Evolutionary conservation across 129 eudicot genomes (phyloP).

Genomic region (Flaveria robusta): DNA sequence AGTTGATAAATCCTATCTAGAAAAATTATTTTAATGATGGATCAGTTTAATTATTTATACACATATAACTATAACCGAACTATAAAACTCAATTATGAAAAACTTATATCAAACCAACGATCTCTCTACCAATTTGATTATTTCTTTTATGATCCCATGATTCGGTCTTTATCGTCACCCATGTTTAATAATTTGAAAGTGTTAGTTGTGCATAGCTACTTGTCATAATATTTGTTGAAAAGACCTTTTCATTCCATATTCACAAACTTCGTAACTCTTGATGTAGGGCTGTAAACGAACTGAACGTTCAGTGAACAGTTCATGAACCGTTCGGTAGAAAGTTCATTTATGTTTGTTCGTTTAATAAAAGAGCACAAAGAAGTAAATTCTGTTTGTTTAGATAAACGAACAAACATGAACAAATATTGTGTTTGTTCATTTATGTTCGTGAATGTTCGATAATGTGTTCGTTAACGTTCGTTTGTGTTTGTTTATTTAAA

Average conservation of each 20-base stretch:
- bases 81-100: not conserved
- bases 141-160: not conserved
- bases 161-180: not conserved
- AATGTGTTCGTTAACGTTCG: no score
- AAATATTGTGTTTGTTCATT: no score
- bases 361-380: no score
- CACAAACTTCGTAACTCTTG: not conserved
- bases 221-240: not conserved
- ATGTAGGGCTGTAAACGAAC: no score
- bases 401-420: no score
- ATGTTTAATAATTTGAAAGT: not conserved
- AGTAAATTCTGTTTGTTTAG: no score
- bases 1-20: not conserved
- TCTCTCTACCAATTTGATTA: not conserved
- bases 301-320: no score
- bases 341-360: no score
- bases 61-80: not conserved
- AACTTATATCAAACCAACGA: not conserved
- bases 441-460: no score
- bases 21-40: not conserved
- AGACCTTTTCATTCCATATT: not conserved
- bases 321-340: no score
- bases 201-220: not conserved
- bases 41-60: not conserved
- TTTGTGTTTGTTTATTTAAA: no score